phyloP scores from a whole-genome alignment of 257 asterid genomes.

The Penstemon davidsonii region DNA sequence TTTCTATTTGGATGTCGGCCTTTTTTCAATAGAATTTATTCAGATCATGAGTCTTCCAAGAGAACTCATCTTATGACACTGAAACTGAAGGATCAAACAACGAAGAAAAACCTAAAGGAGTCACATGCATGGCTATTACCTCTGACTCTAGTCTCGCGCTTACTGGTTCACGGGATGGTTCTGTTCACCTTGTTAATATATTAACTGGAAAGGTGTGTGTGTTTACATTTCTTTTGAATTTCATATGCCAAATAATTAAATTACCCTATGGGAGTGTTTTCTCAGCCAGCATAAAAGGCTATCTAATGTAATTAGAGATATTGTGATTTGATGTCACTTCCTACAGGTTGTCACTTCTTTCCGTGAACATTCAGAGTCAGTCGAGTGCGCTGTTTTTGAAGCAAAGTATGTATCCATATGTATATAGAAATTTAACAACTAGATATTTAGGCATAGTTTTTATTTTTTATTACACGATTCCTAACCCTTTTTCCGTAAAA shows the following conservation, averaged over 20 bases:
- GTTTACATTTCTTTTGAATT: constrained; percentile 7
- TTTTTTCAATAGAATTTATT: too few relatives aligned
- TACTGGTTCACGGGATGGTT: constrained; percentile 76
- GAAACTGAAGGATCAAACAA: background rate
- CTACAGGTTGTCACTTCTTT: constrained; percentile 80
- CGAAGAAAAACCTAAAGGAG: constrained; percentile 34
- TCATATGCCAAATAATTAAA: constrained; percentile 3
- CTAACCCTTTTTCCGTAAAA: constrained; percentile 13
- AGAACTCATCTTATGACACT: constrained; percentile 69
- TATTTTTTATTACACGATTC: too few relatives aligned
- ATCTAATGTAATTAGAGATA: constrained; percentile 8
- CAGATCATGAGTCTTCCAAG: too few relatives aligned
- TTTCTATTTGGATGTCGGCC: too few relatives aligned
- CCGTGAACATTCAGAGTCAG: constrained; percentile 69
- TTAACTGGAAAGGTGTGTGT: constrained; percentile 64
- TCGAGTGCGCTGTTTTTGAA: constrained; percentile 82
- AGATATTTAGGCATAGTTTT: too few relatives aligned
- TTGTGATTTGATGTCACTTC: constrained; percentile 7
- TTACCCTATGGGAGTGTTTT: background rate
- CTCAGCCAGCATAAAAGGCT: background rate
- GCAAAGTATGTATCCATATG: constrained; percentile 50
- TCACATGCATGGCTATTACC: constrained; percentile 81
- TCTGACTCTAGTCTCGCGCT: constrained; percentile 79
- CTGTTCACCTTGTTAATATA: constrained; percentile 73
- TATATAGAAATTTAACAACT: background rate